Base-by-base conservation (phyloP, 202 grass and related monocot species). In the Digitaria exilis region DNA sequence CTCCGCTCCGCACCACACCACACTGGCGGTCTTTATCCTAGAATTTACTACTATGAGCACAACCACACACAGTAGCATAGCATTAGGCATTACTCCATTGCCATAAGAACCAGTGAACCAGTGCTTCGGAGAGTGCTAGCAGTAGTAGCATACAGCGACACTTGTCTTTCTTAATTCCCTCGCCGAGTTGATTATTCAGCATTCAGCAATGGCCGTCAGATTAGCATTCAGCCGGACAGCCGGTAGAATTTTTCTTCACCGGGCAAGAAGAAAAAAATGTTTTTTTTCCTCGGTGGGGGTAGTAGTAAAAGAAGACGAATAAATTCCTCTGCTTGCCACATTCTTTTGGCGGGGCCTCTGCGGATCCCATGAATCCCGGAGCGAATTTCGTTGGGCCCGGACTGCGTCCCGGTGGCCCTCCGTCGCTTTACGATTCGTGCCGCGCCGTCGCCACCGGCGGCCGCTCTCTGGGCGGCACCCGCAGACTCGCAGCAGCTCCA, bases 241-340 rank as follows among this genome's bases (percentile, higher is more conserved):
- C 1, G 37, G 54, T 10, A 18, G 18, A 41, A 13, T 48, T 65
- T 65, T 45, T 34, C 50, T 48, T 42, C 26, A 17, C 46, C 14
- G 24, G 3, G 9, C 1, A 15, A 11, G 18, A 51, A 77, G 14
- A 6, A 78, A 56, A n/a, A n/a, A 18, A 0, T 6, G 3, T 51
- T 64, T 14, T 9, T 10, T 21, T 31, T 3, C 7, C 37, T 39
- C 37, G 37, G 37, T 37, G 35, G 35, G 16, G 15, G 60, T 0
- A 2, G 25, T 37, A 37, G 16, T 44, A 82, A 48, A 13, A 52
- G 15, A 19, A 69, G 41, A 29, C 13, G 29, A 73, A 76, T 58
- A n/a, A 76, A 65, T 82, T 84, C 85, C 83, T 66, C 37, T 80
- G 83, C 71, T 88, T 80, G 85, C 58, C 41, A 46, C 70, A 57